phyloP scores from a whole-genome alignment of 768 basidiomycete species.

The Tylopilus rubrobrunneus region DNA sequence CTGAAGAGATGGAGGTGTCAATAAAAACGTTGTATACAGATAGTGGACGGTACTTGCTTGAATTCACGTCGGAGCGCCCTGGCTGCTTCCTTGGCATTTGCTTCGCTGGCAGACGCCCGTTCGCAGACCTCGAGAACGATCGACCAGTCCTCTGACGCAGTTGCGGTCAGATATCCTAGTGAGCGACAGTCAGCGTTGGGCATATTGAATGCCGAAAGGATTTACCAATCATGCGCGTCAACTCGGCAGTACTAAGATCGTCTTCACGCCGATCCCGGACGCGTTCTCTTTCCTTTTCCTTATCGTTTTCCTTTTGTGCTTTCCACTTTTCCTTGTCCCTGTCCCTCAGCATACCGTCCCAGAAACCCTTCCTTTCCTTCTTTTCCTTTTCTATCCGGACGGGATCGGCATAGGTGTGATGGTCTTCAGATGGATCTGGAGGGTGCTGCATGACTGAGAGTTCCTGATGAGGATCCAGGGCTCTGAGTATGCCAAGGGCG shows the following conservation, averaged over 20 bases:
- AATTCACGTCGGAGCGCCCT: constrained; percentile 81
- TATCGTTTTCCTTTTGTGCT: constrained; percentile 34
- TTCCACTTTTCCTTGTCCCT: constrained; percentile 33
- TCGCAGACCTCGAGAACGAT: constrained; percentile 86
- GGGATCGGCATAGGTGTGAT: constrained; percentile 20
- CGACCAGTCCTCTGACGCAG: constrained; percentile 76
- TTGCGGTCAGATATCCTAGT: constrained; percentile 69
- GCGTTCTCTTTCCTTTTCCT: constrained; percentile 31
- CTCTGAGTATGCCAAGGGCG: constrained; percentile 27
- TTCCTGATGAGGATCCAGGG: constrained; percentile 55
- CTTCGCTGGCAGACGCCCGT: constrained; percentile 66
- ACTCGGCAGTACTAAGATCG: constrained; percentile 47
- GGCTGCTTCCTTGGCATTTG: constrained; percentile 78
- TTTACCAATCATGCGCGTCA: constrained; percentile 71
- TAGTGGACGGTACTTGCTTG: constrained; percentile 47
- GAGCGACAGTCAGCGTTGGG: not conserved
- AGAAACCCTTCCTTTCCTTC: constrained; percentile 54
- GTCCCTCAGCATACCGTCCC: constrained; percentile 40
- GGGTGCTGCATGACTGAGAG: constrained; percentile 7
- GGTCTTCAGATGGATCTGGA: constrained; percentile 30
- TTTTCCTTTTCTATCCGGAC: constrained; percentile 38
- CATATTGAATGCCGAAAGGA: not conserved
- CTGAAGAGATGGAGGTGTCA: constrained; percentile 31
- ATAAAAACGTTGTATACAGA: constrained; percentile 4
- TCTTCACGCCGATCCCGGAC: constrained; percentile 33